Evolutionary conservation across 208 protist genomes (phyloP), one percentile per base, ranked within the genome.

Genomic region (Acanthamoeba divionensis): DNA sequence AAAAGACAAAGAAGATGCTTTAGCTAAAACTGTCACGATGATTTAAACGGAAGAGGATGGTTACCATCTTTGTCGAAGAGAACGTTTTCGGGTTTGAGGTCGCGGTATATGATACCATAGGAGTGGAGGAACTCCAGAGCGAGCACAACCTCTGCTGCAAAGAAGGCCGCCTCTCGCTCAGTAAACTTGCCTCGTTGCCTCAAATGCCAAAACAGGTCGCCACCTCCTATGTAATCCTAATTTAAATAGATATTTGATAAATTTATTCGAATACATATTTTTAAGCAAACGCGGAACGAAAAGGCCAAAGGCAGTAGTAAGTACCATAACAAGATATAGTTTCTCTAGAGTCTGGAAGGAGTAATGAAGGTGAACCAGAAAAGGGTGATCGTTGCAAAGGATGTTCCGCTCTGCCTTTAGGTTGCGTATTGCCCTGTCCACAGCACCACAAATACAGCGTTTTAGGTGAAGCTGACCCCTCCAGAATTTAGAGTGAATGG

Each of bases 141-240:
- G n/a, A 93, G 63, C 4, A 95, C 91, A 95, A 99, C 93, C 93
- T 98, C 97, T 12, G 96, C 95, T 18, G 93, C 91, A 65, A 97
- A 97, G 75, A 97, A 96, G 8, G 82, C 66, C 0, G 91, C 91
- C 31, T 91, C 73, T 44, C 60, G 38, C 50, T 91, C 73, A 26
- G 86, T 48, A 48, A 96, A 96, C 18, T 75, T 90, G 29, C 92
- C 29, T 95, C 94, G 65, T 95, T 96, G 15, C 89, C 85, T 55
- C 95, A 97, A 55, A 33, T 97, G 95, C 26, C 91, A 94, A 54
- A 97, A 97, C 10, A 97, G 13, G 47, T 95, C 94, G 21, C 93
- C 94, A 21, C 92, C 95, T 41, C 85, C 55, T 21, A 94, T 93
- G 50, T 96, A 93, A 63, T 95, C 93, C 1, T 48, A 18, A 8